Evolutionary conservation across 768 basidiomycete genomes (phyloP), one percentile per base, ranked within the genome.

Genomic region (Suillus brevipes): DNA sequence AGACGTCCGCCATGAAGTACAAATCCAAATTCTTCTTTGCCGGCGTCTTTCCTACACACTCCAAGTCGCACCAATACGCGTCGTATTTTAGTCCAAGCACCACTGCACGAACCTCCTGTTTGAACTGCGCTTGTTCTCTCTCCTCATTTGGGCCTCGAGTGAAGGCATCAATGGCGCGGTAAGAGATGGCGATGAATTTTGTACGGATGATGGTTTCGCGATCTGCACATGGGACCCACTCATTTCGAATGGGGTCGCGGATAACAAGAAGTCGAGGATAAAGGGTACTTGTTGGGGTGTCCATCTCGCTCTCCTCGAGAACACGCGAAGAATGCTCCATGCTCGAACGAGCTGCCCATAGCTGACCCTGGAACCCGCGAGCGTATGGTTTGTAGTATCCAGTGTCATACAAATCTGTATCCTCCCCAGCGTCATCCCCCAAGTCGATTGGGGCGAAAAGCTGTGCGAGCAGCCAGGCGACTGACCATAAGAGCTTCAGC

Each of bases 331-430:
- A 71, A 53, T 67, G 43, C 18, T 71, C 70, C 50, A 31, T 71
- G 2, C 20, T n/a, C 6, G 70, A 71, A 36, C 70, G 70, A 12
- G 70, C 70, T 25, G 70, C 65, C 70, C 70, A 71, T 53, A 71
- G 47, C 42, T 71, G 70, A 3, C 68, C 63, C 37, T 49, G 65
- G 59, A 65, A 71, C 2, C 68, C 57, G 8, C 66, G 60, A 18
- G 25, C 36, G 16, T 71, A 71, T 8, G 34, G 2, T 4, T 60
- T 60, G 63, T 62, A 63, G 9, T 43, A 37, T 7, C 62, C 62
- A 12, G 53, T 68, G 37, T 66, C 64, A 16, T 20, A 25, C 9
- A 47, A 1, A 6, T 62, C 31, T 12, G 57, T 28, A 40, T 58
- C 57, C 18, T 58, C 57, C 14, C 57, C 57, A 12, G 37, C 9